These are phyloP conservation scores for Mycena epipterygia DNA, from an alignment of 768 basidiomycete species.

Conservation along the genomic window DNA sequence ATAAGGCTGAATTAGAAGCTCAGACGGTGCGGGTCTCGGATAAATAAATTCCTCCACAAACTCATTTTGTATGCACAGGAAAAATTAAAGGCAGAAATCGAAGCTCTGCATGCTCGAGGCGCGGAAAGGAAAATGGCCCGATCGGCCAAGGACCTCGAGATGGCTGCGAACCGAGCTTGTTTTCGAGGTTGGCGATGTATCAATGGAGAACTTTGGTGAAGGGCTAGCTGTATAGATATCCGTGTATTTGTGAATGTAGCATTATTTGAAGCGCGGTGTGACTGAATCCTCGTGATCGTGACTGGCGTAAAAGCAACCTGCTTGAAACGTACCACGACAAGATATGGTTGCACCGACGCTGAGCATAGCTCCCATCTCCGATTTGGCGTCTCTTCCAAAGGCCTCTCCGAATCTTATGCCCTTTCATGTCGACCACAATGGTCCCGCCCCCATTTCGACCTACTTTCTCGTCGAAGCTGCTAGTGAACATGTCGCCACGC, in stretches of 20 bases:
- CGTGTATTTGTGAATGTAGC: conserved; percentile 26
- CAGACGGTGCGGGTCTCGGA: conserved; percentile 60
- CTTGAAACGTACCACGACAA: conserved; percentile 12
- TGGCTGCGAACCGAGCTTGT: conserved; percentile 3
- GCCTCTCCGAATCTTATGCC: conserved; percentile 85
- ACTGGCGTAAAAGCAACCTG: background rate
- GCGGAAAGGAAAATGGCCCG: conserved; percentile 27
- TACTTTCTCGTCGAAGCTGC: conserved; percentile 75
- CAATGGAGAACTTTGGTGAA: conserved; percentile 25
- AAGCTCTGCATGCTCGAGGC: conserved; percentile 56
- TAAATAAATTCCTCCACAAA: background rate
- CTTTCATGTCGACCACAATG: conserved; percentile 80
- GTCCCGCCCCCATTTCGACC: conserved; percentile 79
- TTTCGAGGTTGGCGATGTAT: conserved; percentile 26
- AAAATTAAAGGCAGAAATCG: conserved; percentile 72
- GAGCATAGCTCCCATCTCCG: conserved; percentile 19
- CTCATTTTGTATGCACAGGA: conserved; percentile 54
- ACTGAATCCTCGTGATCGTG: conserved; percentile 22
- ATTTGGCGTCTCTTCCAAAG: conserved; percentile 42
- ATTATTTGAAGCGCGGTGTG: conserved; percentile 23
- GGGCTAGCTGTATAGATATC: conserved; percentile 26
- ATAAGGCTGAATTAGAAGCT: conserved; percentile 67
- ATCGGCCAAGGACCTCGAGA: conserved; percentile 20
- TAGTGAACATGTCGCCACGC: conserved; percentile 46
- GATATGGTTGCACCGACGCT: conserved; percentile 24